These are phyloP conservation scores for Rhodamnia argentea DNA, from an alignment of 345 rosid genomes.

Conservation along the genomic window DNA sequence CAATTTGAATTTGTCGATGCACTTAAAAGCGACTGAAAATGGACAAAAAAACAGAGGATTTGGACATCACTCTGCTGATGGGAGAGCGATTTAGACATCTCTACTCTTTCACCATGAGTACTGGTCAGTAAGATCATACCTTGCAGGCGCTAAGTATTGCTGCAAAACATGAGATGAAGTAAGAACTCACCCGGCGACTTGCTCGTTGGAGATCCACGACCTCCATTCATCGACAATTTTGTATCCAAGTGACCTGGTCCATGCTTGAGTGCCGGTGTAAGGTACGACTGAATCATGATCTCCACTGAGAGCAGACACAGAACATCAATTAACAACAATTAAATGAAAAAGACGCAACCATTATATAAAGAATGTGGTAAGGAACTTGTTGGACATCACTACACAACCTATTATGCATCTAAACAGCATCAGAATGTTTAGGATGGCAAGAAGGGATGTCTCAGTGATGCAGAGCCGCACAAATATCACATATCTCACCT, in stretches of 20 bases:
- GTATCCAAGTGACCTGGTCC: constrained; percentile 11
- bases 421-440: not conserved
- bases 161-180: not conserved
- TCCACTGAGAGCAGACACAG: constrained; percentile 3
- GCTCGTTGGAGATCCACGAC: constrained; percentile 4
- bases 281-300: constrained; percentile 7
- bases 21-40: not conserved
- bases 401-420: not conserved
- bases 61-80: not conserved
- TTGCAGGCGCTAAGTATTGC: not conserved
- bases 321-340: not conserved
- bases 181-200: constrained; percentile 6
- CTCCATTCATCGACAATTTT: constrained; percentile 9
- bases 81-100: not conserved
- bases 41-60: not conserved
- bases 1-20: not conserved
- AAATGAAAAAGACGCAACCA: not conserved
- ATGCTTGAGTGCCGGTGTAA: constrained; percentile 6
- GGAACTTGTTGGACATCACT: not conserved
- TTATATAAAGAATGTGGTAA: not conserved
- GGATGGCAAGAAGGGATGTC: not conserved
- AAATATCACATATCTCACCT: constrained; percentile 8
- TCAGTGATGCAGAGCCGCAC: not conserved
- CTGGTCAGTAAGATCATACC: not conserved
- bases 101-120: not conserved